Conservation (phyloP, 2,329 filamentous ascomycete species). For the Apiospora pterosperma region DNA sequence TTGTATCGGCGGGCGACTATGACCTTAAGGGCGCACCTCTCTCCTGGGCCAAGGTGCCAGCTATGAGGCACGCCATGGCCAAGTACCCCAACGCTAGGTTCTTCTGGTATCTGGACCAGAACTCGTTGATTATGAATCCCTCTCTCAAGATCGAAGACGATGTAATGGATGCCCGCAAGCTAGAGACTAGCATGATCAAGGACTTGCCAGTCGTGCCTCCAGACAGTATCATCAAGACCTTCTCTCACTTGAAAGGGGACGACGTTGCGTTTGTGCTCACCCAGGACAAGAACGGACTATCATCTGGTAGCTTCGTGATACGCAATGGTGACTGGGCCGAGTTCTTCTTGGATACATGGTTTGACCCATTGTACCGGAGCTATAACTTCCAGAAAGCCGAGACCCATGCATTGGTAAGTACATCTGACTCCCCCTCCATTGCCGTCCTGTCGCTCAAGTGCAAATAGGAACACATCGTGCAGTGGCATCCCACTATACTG, state of each 20-base stretch:
- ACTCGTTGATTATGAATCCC: conserved; percentile 87
- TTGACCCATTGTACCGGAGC: conserved; percentile 85
- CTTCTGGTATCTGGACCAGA: conserved; percentile 83
- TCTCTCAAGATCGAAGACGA: conserved; percentile 64
- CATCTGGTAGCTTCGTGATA: conserved; percentile 74
- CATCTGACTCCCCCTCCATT: neutral
- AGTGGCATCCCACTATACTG: conserved; percentile 96
- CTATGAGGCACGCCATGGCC: conserved; percentile 84
- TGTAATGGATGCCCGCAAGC: conserved; percentile 61
- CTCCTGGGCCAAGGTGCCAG: conserved; percentile 77
- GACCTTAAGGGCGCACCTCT: conserved; percentile 56
- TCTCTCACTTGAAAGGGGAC: conserved; percentile 71
- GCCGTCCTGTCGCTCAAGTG: neutral
- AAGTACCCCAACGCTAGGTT: conserved; percentile 72
- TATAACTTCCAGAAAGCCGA: conserved; percentile 98
- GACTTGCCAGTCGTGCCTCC: conserved; percentile 87
- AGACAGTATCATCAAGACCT: conserved; percentile 95
- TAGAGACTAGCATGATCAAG: conserved; percentile 79
- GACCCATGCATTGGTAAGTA: conserved; percentile 76
- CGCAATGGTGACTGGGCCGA: conserved; percentile 85
- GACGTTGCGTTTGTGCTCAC: conserved; percentile 79
- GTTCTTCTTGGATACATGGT: conserved; percentile 94
- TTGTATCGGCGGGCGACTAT: conserved; percentile 75
- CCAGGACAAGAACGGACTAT: conserved; percentile 79
- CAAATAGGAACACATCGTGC: conserved; percentile 74